These are phyloP conservation scores for Cubamyces lactineus DNA, from an alignment of 768 basidiomycete genomes.

Conservation along the genomic window DNA sequence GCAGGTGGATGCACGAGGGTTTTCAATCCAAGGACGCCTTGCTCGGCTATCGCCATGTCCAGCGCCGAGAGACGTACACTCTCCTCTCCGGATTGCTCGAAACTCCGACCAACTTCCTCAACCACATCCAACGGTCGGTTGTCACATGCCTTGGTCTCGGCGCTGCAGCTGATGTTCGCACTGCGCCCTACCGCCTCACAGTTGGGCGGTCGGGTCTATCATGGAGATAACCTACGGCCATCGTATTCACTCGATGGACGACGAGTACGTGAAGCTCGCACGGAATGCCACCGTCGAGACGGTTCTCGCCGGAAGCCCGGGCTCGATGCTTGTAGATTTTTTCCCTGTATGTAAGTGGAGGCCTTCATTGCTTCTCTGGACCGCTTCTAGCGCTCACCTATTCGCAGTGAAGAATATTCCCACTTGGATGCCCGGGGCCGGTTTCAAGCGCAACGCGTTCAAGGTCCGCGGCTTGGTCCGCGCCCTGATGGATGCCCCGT, in stretches of 20 bases:
- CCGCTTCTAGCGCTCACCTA: not conserved
- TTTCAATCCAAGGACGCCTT: constrained; percentile 27
- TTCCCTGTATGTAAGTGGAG: constrained; percentile 36
- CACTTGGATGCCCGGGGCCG: constrained; percentile 30
- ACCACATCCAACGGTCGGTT: constrained; percentile 33
- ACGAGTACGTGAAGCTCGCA: constrained; percentile 35
- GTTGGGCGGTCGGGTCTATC: constrained; percentile 36
- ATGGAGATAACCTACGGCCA: constrained; percentile 40
- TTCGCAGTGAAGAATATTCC: constrained; percentile 28
- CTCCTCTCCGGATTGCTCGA: constrained; percentile 34
- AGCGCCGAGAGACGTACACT: constrained; percentile 32
- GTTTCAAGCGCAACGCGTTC: constrained; percentile 28
- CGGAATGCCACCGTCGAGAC: constrained; percentile 31
- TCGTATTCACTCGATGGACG: constrained; percentile 34
- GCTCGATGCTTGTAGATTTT: constrained; percentile 39
- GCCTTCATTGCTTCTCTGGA: not conserved
- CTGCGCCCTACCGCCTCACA: constrained; percentile 19
- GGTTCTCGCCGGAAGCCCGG: constrained; percentile 30
- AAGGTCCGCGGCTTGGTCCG: constrained; percentile 17
- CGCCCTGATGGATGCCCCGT: constrained; percentile 22
- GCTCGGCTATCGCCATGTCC: constrained; percentile 27
- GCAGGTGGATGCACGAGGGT: constrained; percentile 33
- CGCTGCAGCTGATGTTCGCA: not conserved
- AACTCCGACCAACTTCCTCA: constrained; percentile 31
- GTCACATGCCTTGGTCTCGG: not conserved